Percentiles rank a stretch among this genome's conserved stretches.
Conservation (phyloP, 2,329 filamentous ascomycete species). For the Pestalotiopsis sp. region DNA sequence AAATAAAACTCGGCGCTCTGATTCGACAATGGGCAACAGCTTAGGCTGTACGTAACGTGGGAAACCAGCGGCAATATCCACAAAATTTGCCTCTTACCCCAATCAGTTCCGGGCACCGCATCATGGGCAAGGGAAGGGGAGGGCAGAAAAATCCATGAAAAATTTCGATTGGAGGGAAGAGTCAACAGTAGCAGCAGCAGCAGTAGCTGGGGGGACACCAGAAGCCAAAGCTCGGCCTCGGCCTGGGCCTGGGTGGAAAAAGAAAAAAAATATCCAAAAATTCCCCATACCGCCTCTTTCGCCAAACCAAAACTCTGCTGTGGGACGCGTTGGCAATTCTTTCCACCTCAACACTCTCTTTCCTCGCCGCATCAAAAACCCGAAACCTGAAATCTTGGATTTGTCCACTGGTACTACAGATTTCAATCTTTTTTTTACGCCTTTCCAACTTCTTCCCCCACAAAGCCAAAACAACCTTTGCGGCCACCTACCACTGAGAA, state of each 20-base stretch:
- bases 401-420: not conserved
- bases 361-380: not conserved
- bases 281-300: conserved; percentile 12
- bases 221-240: not conserved
- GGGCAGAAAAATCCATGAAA: not conserved
- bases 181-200: too few species aligned
- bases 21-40: not conserved
- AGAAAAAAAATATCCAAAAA: not conserved
- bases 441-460: not conserved
- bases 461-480: conserved; percentile 1
- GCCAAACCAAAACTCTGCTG: conserved; percentile 7
- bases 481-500: not conserved
- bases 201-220: not conserved
- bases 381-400: not conserved
- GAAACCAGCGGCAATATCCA: not conserved
- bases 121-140: not conserved
- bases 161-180: not conserved
- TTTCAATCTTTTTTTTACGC: not conserved
- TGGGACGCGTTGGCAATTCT: conserved; percentile 10
- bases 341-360: conserved; percentile 3
- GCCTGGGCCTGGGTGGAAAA: conserved; percentile 1
- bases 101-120: conserved; percentile 1
- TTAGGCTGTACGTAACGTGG: not conserved
- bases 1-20: not conserved
- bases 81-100: conserved; percentile 2